Base-by-base conservation (phyloP, 2,329 filamentous ascomycete genomes). In the Alternaria triticimaculans region DNA sequence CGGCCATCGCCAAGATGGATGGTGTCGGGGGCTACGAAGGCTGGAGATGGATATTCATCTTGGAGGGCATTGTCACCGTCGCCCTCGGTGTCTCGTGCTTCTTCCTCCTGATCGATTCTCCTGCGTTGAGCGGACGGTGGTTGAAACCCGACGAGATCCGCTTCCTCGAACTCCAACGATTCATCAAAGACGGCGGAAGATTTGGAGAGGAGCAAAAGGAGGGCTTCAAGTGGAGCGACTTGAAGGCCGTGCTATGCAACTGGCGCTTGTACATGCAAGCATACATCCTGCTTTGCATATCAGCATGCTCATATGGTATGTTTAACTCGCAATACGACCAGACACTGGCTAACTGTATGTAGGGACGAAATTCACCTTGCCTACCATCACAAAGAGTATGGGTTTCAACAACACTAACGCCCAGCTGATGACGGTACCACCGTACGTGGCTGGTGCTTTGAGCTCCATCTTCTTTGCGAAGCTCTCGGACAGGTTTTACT, bases 1-100 rank as follows among this genome's bases (percentile, higher is more conserved):
- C 77, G 4, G 80, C 72, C 5, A 76, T 80, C 12, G 75, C 72
- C 4, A 74, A 75, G 15, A 75, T 84, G 62, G 76, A 82, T 21
- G 80, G 80, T 6, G 71, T 75, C 0, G 75, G 76, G 11, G 82
- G 82, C 5, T 69, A 84, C 4, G 72, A 75, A 26, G 79, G 78
- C 0, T 84, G 83, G 80, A 70, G 79, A 54, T 83, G 81, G 80
- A 76, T 83, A 6, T 84, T 83, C 58, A 74, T 83, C 8, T 75
- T 83, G 4, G 81, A 83, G 64, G 81, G 80, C 0, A 73, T 77
- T 1, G 74, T 72, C 1, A 82, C 80, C 3, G 69, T 75, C 20
- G 15, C 63, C 1, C 66, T 75, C 15, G 72, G 71, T 21, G 45
- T 71, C 6, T 55, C 63, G 2, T 68, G 15, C 69, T 82, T 71